phyloP scores from a whole-genome alignment of 2,329 filamentous ascomycete species.

The Fonsecaea multimorphosa region DNA sequence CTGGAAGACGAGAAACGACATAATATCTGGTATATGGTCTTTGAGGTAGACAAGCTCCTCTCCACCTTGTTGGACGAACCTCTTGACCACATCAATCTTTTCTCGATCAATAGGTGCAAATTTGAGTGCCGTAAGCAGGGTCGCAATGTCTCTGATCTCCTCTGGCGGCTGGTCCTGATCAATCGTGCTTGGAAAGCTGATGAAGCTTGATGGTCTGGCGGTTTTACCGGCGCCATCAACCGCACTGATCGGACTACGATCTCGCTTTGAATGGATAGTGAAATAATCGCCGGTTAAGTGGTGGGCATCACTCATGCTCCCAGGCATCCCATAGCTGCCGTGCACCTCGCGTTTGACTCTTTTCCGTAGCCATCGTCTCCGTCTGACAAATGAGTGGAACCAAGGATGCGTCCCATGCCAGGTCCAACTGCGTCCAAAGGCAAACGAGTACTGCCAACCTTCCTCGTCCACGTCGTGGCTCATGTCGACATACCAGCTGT shows the following conservation, averaged over 20 bases:
- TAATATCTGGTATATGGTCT: slow-evolving; percentile 81
- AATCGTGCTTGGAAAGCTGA: slow-evolving; percentile 47
- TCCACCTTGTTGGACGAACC: slow-evolving; percentile 77
- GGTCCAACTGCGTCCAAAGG: slow-evolving; percentile 73
- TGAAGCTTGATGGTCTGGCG: slow-evolving; percentile 39
- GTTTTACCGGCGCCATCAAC: slow-evolving; percentile 43
- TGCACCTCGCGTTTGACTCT: slow-evolving; percentile 66
- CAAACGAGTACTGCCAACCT: slow-evolving; percentile 96
- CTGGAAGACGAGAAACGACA: slow-evolving; percentile 88
- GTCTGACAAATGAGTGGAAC: slow-evolving; percentile 94
- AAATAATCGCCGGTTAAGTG: slow-evolving; percentile 81
- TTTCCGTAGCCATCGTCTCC: slow-evolving; percentile 85
- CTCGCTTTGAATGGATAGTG: slow-evolving; percentile 67
- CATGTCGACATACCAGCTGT: slow-evolving; percentile 75
- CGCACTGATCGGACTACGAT: slow-evolving; percentile 51
- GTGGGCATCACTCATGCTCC: slow-evolving; percentile 60
- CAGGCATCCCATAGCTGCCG: slow-evolving; percentile 42
- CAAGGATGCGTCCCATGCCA: slow-evolving; percentile 91
- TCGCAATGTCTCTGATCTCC: slow-evolving; percentile 69
- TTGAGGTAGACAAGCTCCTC: slow-evolving; percentile 78
- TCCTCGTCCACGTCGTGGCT: slow-evolving; percentile 83
- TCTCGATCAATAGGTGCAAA: slow-evolving; percentile 82
- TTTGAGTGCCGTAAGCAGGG: slow-evolving; percentile 72
- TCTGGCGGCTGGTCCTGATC: slow-evolving; percentile 55
- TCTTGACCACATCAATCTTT: slow-evolving; percentile 82